Evolutionary conservation across 2,329 filamentous ascomycete species (phyloP).

Genomic region (Knoxdaviesia capensis): DNA sequence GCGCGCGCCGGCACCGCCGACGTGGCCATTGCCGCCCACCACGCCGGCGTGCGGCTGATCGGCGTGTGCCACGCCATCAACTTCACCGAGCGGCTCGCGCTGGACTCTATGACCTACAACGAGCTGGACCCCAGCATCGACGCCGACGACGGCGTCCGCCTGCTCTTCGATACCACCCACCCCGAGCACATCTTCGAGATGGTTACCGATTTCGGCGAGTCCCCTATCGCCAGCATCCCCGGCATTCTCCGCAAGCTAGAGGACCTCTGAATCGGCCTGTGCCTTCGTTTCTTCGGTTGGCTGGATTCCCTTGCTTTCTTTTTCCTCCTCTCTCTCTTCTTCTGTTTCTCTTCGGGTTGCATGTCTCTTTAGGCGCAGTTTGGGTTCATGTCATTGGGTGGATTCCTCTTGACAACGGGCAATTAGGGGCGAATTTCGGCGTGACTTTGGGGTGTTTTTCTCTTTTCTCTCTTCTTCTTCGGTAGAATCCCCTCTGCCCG

Average conservation of each 20-base stretch:
- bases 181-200: constrained; percentile 75
- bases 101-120: constrained; percentile 86
- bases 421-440: too few species aligned
- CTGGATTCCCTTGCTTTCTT: not conserved
- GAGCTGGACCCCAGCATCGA: constrained; percentile 65
- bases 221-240: constrained; percentile 3
- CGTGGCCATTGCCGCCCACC: constrained; percentile 64
- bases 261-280: not conserved
- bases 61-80: constrained; percentile 91
- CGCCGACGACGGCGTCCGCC: constrained; percentile 29
- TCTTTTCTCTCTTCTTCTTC: too few species aligned
- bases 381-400: too few species aligned
- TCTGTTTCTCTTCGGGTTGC: not conserved
- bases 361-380: too few species aligned
- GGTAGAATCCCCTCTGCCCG: too few species aligned
- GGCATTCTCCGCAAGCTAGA: constrained; percentile 5
- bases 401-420: too few species aligned
- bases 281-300: too few species aligned
- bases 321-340: not conserved
- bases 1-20: constrained; percentile 73
- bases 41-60: constrained; percentile 59
- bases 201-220: constrained; percentile 63
- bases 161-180: constrained; percentile 85
- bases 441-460: too few species aligned
- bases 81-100: constrained; percentile 66